Evolutionary conservation across 257 asterid genomes (phyloP), one percentile per base, ranked within the genome.

Genomic region (Leonotis leonurus): DNA sequence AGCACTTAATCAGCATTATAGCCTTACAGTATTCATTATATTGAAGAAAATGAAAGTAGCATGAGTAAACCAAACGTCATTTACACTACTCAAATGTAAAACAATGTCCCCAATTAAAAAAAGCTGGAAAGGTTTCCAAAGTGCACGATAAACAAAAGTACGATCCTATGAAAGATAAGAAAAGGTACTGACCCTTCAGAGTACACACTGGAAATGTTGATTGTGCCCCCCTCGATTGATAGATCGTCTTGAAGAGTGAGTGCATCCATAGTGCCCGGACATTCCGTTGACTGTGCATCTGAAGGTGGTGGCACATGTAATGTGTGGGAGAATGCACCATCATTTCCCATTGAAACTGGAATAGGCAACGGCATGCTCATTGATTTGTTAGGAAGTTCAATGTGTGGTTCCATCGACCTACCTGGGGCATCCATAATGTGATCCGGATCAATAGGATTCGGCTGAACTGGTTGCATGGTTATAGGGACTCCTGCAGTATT

Each of bases 141-240:
- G 1, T 6, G n/a, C 14, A 17, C 18, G 14, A 70, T 18, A 5
- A 12, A 17, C 17, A n/a, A n/a, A 20, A 21, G 49, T 17, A n/a
- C n/a, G n/a, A n/a, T n/a, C n/a, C n/a, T n/a, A 26, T 27, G n/a
- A n/a, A n/a, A n/a, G n/a, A 8, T 4, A 3, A 10, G 16, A 3
- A 3, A 20, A 22, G 10, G 24, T 59, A 71, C 89, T 78, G 66
- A 93, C 99, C 87, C 89, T 67, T 93, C 84, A 13, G 97, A 89
- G 74, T 93, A 93, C 21, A 72, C 78, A 70, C 89, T 89, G 62
- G 99, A 87, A 68, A 93, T 70, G 82, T 78, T 89, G 73, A 89
- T 93, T 58, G 90, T 89, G 39, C 99, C 99, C 14, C 96, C 97
- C 65, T 93, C 97, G 56, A 93, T 74, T 26, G 81, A 17, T 24